Evolutionary conservation across 2,329 filamentous ascomycete genomes (phyloP), one percentile per base, ranked within the genome.

Genomic region (Keithomyces neogunnii): DNA sequence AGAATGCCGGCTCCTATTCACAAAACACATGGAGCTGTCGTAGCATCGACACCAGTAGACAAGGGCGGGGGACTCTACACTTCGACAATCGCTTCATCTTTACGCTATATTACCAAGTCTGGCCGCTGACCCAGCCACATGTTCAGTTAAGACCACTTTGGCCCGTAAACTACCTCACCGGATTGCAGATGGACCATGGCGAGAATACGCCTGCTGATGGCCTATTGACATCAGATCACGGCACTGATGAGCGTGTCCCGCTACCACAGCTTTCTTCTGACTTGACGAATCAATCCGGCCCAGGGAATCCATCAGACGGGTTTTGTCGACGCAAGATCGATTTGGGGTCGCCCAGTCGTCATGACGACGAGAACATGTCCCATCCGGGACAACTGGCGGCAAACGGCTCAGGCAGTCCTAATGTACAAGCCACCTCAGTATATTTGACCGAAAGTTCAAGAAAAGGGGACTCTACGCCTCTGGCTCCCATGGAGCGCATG

Each of bases 151-250:
- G 19, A 19, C 19, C 33, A 35, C 6, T 35, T 35, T 11, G 33
- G 11, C 11, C 33, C 28, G 50, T 47, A 45, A 50, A 11, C 29
- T 43, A 28, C 42, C 36, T 19, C 11, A 29, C 40, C 43, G 10
- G 26, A 26, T 19, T 13, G 42, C 51, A 54, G 50, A 61, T 60
- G 58, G 53, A 60, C 6, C 53, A 56, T 30, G 53, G 50, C 7
- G 49, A 48, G 30, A 29, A 30, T 11, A 48, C 47, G 36, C 28
- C 40, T 44, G 36, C 30, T 46, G 44, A 30, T 32, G 28, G 28
- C n/a, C 39, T 38, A 8, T 32, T 26, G 29, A 19, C 42, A 29
- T 39, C 19, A 29, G 35, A 13, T 19, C 26, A 4, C 11, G n/a
- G 38, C 31, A 19, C 10, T 28, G 38, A 40, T 30, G 30, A 32